Conservation (phyloP, 192 early-diverging fungal species). For the Borealophlyctis nickersoniae region DNA sequence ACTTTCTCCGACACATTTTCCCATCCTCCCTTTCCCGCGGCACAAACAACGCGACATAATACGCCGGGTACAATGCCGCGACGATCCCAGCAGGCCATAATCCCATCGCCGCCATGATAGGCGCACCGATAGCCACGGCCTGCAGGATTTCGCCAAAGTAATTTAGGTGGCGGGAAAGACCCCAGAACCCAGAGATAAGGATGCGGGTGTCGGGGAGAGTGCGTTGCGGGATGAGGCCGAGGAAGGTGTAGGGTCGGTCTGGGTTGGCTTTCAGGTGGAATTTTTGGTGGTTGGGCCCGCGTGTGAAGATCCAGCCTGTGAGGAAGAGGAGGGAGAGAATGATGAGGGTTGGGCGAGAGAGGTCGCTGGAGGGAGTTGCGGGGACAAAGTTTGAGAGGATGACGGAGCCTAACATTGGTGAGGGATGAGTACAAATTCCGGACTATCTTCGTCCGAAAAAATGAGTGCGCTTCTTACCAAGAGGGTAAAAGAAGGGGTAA, state of each 20-base stretch:
- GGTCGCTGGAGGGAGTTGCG: background rate
- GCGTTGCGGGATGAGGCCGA: constrained; percentile 14
- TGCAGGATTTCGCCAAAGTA: constrained; percentile 33
- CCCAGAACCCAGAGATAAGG: constrained; percentile 25
- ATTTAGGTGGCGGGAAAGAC: constrained; percentile 24
- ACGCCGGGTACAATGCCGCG: constrained; percentile 16
- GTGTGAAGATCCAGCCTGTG: constrained; percentile 31
- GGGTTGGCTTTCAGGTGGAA: constrained; percentile 26
- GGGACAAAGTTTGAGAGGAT: constrained; percentile 2
- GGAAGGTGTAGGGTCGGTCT: constrained; percentile 1
- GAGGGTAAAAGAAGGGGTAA: constrained; percentile 34
- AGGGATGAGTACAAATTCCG: background rate
- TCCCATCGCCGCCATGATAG: too few species aligned
- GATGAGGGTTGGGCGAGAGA: constrained; percentile 3
- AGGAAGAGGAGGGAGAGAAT: constrained; percentile 13
- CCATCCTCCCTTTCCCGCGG: constrained; percentile 25
- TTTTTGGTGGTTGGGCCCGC: constrained; percentile 38
- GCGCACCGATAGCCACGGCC: constrained; percentile 20
- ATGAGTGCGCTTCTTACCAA: too few species aligned
- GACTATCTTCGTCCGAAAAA: constrained; percentile 7
- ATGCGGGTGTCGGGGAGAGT: constrained; percentile 20
- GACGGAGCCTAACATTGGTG: too few species aligned
- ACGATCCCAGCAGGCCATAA: too few species aligned
- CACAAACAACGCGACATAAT: constrained; percentile 23
- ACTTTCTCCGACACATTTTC: constrained; percentile 72